Percentiles rank a stretch among this genome's conserved stretches.
Conservation (phyloP, 352 stramenopile species). For the Globisporangium spinosum region DNA sequence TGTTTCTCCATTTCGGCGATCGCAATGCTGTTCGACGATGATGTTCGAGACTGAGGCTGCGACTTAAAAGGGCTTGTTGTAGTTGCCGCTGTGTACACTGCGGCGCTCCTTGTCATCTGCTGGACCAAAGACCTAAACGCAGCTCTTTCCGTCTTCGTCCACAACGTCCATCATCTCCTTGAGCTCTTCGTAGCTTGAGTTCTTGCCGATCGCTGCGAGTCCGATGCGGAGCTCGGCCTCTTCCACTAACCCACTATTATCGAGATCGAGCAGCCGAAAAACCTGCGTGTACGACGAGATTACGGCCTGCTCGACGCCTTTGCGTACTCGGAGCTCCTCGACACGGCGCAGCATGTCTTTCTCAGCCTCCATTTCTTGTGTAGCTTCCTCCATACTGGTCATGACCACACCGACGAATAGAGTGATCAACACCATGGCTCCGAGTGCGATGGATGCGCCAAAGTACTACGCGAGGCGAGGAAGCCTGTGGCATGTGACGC, state of each 20-base stretch:
- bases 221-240: conserved; percentile 81
- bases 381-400: conserved; percentile 89
- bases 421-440: conserved; percentile 87
- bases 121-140: conserved; percentile 11
- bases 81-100: conserved; percentile 15
- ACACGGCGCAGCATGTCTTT: conserved; percentile 64
- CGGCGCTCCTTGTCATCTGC: conserved; percentile 10
- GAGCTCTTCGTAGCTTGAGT: conserved; percentile 74
- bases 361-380: conserved; percentile 78
- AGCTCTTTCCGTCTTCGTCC: conserved; percentile 33
- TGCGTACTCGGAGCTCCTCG: conserved; percentile 51
- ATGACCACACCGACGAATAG: conserved; percentile 91
- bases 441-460: conserved; percentile 77
- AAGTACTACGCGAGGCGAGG: conserved; percentile 83
- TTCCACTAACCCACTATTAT: conserved; percentile 80
- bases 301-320: conserved; percentile 40
- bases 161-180: conserved; percentile 86
- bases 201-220: conserved; percentile 76
- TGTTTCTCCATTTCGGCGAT: background rate
- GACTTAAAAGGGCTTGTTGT: conserved; percentile 14
- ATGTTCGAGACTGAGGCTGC: conserved; percentile 21
- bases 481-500: conserved; percentile 33
- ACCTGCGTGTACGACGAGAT: conserved; percentile 79
- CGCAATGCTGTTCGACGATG: conserved; percentile 11
- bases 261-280: conserved; percentile 79